Evolutionary conservation across 192 early-diverging fungal genomes (phyloP).

Genomic region (Helicostylum pulchrum): DNA sequence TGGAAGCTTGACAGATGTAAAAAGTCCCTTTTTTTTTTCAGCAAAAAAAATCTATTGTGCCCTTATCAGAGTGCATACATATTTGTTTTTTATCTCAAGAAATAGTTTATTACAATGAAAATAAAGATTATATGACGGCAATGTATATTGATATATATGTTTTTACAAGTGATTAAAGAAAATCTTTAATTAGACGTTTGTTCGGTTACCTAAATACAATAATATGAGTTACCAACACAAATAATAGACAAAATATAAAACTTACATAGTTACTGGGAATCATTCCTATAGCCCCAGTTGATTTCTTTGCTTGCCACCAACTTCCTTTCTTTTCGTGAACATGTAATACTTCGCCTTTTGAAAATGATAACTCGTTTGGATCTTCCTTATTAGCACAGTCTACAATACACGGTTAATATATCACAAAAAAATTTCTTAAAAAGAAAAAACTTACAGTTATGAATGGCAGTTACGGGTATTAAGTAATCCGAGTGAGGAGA

Average conservation of each 20-base stretch:
- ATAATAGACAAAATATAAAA: neutral
- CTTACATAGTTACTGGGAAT: constrained; percentile 82
- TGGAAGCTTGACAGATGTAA: too few species aligned
- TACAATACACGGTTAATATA: constrained; percentile 8
- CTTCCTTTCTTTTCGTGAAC: constrained; percentile 90
- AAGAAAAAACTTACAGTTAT: constrained; percentile 8
- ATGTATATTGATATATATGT: too few species aligned
- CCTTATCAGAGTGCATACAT: too few species aligned
- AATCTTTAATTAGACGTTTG: too few species aligned
- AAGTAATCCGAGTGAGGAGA: constrained; percentile 40
- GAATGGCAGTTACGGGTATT: constrained; percentile 47
- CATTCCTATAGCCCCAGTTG: constrained; percentile 81
- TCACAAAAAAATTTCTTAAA: neutral
- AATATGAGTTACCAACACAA: too few species aligned
- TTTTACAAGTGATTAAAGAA: too few species aligned
- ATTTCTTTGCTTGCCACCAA: constrained; percentile 93
- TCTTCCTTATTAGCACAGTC: constrained; percentile 88
- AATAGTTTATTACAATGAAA: too few species aligned
- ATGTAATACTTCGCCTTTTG: constrained; percentile 84
- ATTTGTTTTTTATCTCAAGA: too few species aligned
- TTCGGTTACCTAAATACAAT: too few species aligned
- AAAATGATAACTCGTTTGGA: constrained; percentile 87
- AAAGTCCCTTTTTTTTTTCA: too few species aligned
- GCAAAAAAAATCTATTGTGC: too few species aligned
- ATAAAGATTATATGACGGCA: too few species aligned